Base-by-base conservation (phyloP, 768 basidiomycete species). In the Butyriboletus loyo region DNA sequence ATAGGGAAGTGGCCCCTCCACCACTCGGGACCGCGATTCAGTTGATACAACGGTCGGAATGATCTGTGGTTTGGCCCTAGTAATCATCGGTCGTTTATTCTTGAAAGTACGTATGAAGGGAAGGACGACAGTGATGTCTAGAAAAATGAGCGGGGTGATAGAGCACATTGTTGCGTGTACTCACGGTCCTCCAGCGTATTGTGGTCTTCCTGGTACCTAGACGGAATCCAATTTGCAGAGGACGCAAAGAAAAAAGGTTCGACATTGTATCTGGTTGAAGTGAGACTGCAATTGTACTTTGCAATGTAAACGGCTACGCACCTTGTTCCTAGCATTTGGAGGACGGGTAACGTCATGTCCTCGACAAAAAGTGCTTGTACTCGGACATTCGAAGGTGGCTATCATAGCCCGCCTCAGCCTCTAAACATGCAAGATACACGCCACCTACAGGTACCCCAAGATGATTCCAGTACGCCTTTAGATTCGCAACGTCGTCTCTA, bases 171-270 rank as follows among this genome's bases (percentile, higher is more conserved):
- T 24, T 37, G 13, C 5, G 38, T 24, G 39, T n/a, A 65, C 75
- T 54, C 51, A 77, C 76, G 77, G 48, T 77, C 76, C 42, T 64
- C 56, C 19, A 58, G 56, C n/a, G 52, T 50, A n/a, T 52, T 57
- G 8, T 59, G 41, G 19, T 70, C 68, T 61, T 77, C 75, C 56
- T 70, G 73, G 53, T 75, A 77, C 41, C 73, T 70, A 1, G 74
- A 71, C 1, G 76, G 73, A 32, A 73, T 76, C 66, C 72, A 69
- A 52, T 75, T 74, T 14, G 69, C 36, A 1, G 76, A 75, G 1
- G 73, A 75, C 7, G 74, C 70, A 40, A 75, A 77, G 56, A 74
- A 77, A 55, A 76, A 75, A 1, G 76, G 74, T 55, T 77, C 75
- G 27, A 77, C 56, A 46, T 71, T 68, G 53, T 70, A 75, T 53